Base-by-base conservation (phyloP, 768 basidiomycete genomes). In the Collybia mongolica region DNA sequence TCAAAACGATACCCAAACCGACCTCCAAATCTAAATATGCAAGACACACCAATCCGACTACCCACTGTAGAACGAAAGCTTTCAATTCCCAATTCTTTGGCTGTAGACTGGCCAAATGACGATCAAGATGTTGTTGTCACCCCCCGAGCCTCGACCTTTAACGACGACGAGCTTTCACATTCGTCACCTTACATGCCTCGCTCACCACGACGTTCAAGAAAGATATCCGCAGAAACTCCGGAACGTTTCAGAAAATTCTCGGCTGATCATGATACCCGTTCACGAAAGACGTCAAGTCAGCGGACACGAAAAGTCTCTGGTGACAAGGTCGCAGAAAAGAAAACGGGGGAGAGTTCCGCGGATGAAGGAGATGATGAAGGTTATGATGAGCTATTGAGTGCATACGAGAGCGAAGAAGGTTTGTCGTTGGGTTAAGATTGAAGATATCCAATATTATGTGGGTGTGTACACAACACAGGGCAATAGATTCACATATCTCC, bases 321-420 rank as follows among this genome's bases (percentile, higher is more conserved):
- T 7, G 76, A 75, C 22, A 72, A 64, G 59, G 67, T 72, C 20
- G 62, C 60, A 19, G 56, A 63, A 28, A 72, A 65, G 55, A 70
- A 65, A 46, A 60, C 66, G 39, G 72, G 80, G 35, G 82, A 85
- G 29, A 89, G 84, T 60, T 80, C 76, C 18, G 88, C 85, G 0
- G 84, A 86, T 46, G 87, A 90, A 51, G 88, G 89, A 3, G 88
- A 90, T 52, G 89, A 90, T 56, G 81, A 82, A 61, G 79, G 86
- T 3, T 90, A 89, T 48, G 87, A 85, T 56, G 89, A 90, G 11
- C 61, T 91, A 48, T 65, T 91, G 52, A 89, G 85, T 62, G 88
- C 88, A 17, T 91, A 91, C 59, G 88, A 90, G 68, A 89, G 88
- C 60, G 88, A 89, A 60, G 85, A 83, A 46, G 73, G 72, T 20